A percentile compares a stretch with the other conserved stretches of the same genome.
Conservation (phyloP, 2,329 filamentous ascomycete species). For the Sclerotinia borealis region DNA sequence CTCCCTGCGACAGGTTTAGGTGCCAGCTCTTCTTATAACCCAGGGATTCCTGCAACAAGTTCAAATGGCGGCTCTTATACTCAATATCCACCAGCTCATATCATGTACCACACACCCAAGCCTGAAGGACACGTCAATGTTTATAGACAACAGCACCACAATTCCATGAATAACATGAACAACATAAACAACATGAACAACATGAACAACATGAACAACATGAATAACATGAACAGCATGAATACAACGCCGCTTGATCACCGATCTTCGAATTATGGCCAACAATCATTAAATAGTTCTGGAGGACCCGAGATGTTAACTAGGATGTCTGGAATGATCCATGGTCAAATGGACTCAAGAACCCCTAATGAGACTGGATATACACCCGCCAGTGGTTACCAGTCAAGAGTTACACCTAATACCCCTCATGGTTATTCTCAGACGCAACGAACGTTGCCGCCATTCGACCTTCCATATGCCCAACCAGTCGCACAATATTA, state of each 20-base stretch:
- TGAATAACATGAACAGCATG: slow-evolving; percentile 23
- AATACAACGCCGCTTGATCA: slow-evolving; percentile 18
- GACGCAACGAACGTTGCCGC: background rate
- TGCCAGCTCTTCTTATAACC: slow-evolving; percentile 14
- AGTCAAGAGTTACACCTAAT: slow-evolving; percentile 5
- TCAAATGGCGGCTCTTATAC: slow-evolving; percentile 14
- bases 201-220: too few species aligned
- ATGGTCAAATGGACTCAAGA: slow-evolving; percentile 4
- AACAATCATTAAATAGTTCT: slow-evolving; percentile 11
- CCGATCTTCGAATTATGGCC: slow-evolving; percentile 23
- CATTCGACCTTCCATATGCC: background rate
- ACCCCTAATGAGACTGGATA: background rate
- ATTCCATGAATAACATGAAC: slow-evolving; percentile 24
- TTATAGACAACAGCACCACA: slow-evolving; percentile 25
- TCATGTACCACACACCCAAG: slow-evolving; percentile 25
- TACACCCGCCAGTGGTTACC: background rate
- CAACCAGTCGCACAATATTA: background rate
- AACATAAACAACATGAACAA: too few species aligned
- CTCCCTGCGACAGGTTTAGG: background rate
- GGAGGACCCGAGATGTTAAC: background rate
- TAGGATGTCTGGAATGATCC: slow-evolving; percentile 1
- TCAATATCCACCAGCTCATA: slow-evolving; percentile 21
- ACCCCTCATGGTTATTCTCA: slow-evolving; percentile 20
- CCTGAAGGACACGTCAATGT: slow-evolving; percentile 21
- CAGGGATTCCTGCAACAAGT: background rate